Evolutionary conservation across 257 asterid genomes (phyloP).

Genomic region (Solanum habrochaites): DNA sequence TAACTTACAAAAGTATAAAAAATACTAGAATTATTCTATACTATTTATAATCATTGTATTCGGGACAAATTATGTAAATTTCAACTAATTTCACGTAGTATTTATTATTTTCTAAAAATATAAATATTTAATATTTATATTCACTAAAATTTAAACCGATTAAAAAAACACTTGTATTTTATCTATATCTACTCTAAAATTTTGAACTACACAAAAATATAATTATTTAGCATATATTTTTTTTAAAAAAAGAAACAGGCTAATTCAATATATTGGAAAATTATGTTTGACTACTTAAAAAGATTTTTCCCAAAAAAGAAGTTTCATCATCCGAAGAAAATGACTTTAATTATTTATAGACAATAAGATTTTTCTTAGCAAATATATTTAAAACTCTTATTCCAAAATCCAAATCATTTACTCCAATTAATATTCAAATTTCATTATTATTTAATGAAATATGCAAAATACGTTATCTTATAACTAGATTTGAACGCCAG

Average conservation of each 20-base stretch:
- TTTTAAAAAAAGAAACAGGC: neutral
- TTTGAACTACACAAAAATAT: neutral
- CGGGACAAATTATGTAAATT: rapidly evolving
- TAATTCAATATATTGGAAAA: neutral
- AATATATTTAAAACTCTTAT: too few species aligned
- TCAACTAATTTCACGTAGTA: neutral
- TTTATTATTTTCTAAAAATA: too few species aligned
- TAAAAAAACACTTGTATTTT: too few species aligned
- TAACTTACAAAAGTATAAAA: neutral
- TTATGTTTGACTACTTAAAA: neutral
- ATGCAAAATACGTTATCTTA: neutral
- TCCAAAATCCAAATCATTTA: too few species aligned
- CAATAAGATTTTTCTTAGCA: too few species aligned
- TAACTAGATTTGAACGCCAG: neutral
- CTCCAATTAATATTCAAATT: too few species aligned
- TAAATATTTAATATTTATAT: too few species aligned
- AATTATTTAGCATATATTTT: neutral
- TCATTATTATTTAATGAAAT: too few species aligned
- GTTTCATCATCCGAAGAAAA: neutral
- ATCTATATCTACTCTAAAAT: neutral
- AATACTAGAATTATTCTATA: neutral
- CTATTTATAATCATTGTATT: neutral
- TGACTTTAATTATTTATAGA: neutral
- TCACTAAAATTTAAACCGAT: too few species aligned
- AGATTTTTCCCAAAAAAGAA: neutral